These are phyloP conservation scores for Intubia oerlemansii DNA, from an alignment of 2,329 filamentous ascomycete genomes.

Conservation along the genomic window DNA sequence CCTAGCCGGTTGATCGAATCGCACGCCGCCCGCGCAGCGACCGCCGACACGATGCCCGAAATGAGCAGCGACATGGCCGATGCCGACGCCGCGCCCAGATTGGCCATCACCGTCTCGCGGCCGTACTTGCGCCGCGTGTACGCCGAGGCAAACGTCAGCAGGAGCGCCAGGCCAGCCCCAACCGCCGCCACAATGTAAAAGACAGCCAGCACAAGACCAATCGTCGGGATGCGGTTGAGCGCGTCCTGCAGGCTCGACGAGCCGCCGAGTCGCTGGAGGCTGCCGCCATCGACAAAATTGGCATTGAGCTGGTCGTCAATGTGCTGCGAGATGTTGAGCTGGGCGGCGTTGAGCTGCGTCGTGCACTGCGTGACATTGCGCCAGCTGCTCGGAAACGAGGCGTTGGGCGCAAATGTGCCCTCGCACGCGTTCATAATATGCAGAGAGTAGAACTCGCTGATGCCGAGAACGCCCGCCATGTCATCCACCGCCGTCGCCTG, in stretches of 20 bases:
- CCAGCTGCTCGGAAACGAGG: conserved; percentile 7
- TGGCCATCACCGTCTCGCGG: conserved; percentile 13
- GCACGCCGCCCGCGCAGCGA: conserved; percentile 5
- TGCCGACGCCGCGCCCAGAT: conserved; percentile 17
- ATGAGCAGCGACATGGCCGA: conserved; percentile 11
- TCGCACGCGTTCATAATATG: conserved; percentile 13
- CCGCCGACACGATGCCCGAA: conserved; percentile 4
- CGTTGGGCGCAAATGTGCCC: conserved; percentile 12
- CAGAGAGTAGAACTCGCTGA: conserved; percentile 15
- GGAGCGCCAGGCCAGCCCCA: conserved; percentile 21
- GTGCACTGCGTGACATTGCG: conserved; percentile 11
- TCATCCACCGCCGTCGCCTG: conserved; percentile 8
- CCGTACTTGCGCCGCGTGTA: conserved; percentile 3
- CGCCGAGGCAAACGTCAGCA: conserved; percentile 18
- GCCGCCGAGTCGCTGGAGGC: conserved; percentile 22
- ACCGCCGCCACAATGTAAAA: conserved; percentile 24
- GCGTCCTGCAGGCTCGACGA: conserved; percentile 21
- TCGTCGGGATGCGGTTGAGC: conserved; percentile 26
- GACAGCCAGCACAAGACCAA: conserved; percentile 25
- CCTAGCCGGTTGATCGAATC: conserved; percentile 10
- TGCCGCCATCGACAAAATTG: conserved; percentile 21
- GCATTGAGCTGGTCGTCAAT: conserved; percentile 23
- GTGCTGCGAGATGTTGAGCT: conserved; percentile 22
- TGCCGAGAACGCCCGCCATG: conserved; percentile 11
- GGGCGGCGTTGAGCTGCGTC: conserved; percentile 6